These are phyloP conservation scores for Xylaria sp. DNA, from an alignment of 2,329 filamentous ascomycete genomes.

Conservation along the genomic window DNA sequence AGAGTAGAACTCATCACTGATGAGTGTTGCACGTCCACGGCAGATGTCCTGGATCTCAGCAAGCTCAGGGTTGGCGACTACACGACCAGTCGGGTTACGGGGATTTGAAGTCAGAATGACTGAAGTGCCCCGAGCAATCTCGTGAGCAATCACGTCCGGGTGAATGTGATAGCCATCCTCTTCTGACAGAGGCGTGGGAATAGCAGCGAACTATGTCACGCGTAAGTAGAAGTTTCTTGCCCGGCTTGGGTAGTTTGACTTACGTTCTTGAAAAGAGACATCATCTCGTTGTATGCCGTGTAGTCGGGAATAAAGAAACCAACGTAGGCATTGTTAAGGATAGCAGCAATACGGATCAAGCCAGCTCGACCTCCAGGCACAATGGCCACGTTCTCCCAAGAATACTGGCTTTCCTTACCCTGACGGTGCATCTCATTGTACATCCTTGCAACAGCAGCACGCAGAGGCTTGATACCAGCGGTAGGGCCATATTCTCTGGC, in stretches of 20 bases:
- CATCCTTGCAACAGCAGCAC: conserved; percentile 87
- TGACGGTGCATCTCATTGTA: conserved; percentile 94
- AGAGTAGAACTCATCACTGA: conserved; percentile 96
- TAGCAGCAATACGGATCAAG: conserved; percentile 92
- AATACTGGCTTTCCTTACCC: conserved; percentile 89
- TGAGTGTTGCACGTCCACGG: conserved; percentile 87
- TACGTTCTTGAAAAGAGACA: conserved; percentile 91
- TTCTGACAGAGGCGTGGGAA: conserved; percentile 84
- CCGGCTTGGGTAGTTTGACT: conserved; percentile 43
- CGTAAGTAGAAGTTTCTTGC: conserved; percentile 30
- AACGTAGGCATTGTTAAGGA: conserved; percentile 90
- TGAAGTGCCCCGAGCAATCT: conserved; percentile 84
- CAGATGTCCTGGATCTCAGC: conserved; percentile 93
- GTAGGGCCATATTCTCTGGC: conserved; percentile 93
- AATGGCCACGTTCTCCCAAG: conserved; percentile 97
- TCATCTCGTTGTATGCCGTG: conserved; percentile 97
- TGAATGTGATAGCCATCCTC: conserved; percentile 94
- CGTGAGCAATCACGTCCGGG: conserved; percentile 90
- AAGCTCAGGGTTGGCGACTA: conserved; percentile 85
- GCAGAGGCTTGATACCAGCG: conserved; percentile 89
- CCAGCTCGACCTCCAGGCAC: conserved; percentile 93
- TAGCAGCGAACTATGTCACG: conserved; percentile 75
- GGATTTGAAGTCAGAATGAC: conserved; percentile 97
- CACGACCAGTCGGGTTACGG: conserved; percentile 90
- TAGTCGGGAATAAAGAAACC: conserved; percentile 96